A percentile compares a stretch with the other conserved stretches of the same genome.
Evolutionary conservation across 1,139 yeast genomes (phyloP).

Genomic region (Kodamaea anthophila): DNA sequence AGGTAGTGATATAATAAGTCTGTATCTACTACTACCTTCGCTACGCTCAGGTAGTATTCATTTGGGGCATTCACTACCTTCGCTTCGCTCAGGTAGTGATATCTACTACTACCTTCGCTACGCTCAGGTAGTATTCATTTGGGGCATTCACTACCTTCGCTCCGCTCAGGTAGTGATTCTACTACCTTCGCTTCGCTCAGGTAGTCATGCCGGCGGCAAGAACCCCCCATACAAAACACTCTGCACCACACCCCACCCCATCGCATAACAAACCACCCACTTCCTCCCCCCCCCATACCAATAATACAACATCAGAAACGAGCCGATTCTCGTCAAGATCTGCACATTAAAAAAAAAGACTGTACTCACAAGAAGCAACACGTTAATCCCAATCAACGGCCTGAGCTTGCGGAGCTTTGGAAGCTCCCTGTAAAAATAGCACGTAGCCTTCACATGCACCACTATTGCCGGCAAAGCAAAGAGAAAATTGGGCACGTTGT

Average conservation of each 20-base stretch:
- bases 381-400: slow-evolving; percentile 32
- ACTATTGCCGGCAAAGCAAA: slow-evolving; percentile 64
- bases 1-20: too few relatives aligned
- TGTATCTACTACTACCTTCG: too few relatives aligned
- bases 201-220: slow-evolving; percentile 63
- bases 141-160: too few relatives aligned
- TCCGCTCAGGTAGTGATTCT: too few relatives aligned
- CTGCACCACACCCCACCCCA: slow-evolving; percentile 54
- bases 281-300: slow-evolving; percentile 57
- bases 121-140: too few relatives aligned
- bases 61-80: too few relatives aligned
- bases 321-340: slow-evolving; percentile 70
- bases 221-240: slow-evolving; percentile 58
- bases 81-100: too few relatives aligned
- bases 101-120: too few relatives aligned
- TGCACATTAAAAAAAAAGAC: slow-evolving; percentile 75
- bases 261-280: slow-evolving; percentile 34
- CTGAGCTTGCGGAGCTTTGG: slow-evolving; percentile 29
- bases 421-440: slow-evolving; percentile 24
- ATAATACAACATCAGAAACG: slow-evolving; percentile 68
- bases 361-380: slow-evolving; percentile 44
- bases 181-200: slow-evolving; percentile 1
- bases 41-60: too few relatives aligned
- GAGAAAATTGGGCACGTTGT: slow-evolving; percentile 79
- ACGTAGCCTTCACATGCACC: slow-evolving; percentile 25